These are phyloP conservation scores for Kwoniella bestiolae DNA, from an alignment of 768 basidiomycete genomes.

Conservation along the genomic window DNA sequence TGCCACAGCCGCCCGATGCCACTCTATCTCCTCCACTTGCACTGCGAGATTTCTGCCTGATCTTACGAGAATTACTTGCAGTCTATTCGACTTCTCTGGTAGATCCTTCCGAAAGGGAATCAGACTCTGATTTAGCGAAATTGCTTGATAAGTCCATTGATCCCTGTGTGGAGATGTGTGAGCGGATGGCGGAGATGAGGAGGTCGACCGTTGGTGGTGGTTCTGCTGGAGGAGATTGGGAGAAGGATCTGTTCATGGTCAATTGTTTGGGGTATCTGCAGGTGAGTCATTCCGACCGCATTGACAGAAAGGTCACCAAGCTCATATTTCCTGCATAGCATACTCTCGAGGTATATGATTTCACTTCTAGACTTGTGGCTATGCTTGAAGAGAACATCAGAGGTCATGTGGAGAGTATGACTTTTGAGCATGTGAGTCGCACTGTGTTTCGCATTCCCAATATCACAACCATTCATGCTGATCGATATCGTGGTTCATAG, in stretches of 20 bases:
- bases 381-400: constrained; percentile 69
- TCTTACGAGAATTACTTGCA: constrained; percentile 82
- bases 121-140: constrained; percentile 64
- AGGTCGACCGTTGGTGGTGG: constrained; percentile 19
- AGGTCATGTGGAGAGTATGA: constrained; percentile 67
- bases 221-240: constrained; percentile 72
- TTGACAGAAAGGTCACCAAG: neutral
- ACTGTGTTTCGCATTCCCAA: neutral
- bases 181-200: constrained; percentile 65
- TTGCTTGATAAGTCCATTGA: constrained; percentile 84
- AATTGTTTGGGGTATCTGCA: constrained; percentile 84
- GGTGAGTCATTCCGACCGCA: constrained; percentile 60
- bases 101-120: constrained; percentile 64
- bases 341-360: constrained; percentile 51
- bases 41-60: constrained; percentile 79
- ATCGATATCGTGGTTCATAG: constrained; percentile 35
- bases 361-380: constrained; percentile 59
- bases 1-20: constrained; percentile 62
- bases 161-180: constrained; percentile 78
- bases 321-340: constrained; percentile 35
- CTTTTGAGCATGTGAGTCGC: constrained; percentile 77
- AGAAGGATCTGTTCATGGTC: constrained; percentile 77
- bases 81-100: constrained; percentile 87
- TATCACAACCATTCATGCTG: neutral
- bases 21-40: constrained; percentile 77